Percentiles rank a stretch among this genome's conserved stretches.
Conservation (phyloP, 176 grass and related monocot genomes). For the Eleusine coracana region DNA sequence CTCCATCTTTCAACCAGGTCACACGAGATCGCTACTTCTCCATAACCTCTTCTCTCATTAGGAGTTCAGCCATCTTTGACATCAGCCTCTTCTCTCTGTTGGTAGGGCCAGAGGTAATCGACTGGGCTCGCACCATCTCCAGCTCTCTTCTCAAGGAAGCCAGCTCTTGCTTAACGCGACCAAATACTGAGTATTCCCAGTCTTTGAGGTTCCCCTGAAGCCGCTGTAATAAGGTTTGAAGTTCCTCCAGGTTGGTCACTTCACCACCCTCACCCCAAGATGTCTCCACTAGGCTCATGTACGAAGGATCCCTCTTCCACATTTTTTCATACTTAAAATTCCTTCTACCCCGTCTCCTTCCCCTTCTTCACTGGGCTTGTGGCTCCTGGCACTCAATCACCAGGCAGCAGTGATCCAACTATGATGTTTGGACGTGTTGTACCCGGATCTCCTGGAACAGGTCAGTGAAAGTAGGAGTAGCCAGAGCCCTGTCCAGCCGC, state of each 20-base stretch:
- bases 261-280: background rate
- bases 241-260: background rate
- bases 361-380: background rate
- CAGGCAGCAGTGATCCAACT: background rate
- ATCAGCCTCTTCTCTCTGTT: background rate
- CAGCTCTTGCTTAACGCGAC: background rate
- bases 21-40: background rate
- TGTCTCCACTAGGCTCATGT: background rate
- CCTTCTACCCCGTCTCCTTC: no score
- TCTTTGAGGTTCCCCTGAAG: no score
- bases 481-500: background rate
- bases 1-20: background rate
- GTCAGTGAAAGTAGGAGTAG: fast-evolving
- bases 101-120: background rate
- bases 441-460: background rate
- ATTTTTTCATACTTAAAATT: background rate
- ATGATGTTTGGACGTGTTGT: background rate
- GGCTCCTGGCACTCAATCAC: background rate
- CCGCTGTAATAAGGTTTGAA: background rate
- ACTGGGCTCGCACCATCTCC: background rate
- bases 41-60: background rate
- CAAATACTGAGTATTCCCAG: no score
- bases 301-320: background rate
- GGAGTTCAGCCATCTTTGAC: background rate
- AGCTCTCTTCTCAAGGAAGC: fast-evolving